These are phyloP conservation scores for Metschnikowia baotianmanensis DNA, from an alignment of 805 yeast genomes.

Conservation along the genomic window DNA sequence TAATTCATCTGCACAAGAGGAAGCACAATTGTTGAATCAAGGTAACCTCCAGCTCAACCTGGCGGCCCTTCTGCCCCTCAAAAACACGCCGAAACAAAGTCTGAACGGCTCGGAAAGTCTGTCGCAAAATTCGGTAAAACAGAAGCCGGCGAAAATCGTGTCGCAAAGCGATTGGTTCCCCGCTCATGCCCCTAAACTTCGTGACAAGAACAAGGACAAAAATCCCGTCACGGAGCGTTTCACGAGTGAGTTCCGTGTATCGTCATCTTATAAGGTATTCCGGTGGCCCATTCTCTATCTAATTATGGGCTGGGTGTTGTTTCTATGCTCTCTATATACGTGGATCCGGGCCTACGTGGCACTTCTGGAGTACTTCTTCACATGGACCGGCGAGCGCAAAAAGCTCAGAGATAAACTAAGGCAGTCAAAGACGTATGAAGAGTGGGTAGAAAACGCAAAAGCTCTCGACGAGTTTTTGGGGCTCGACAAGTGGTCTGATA, in stretches of 20 bases:
- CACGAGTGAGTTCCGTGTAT: slow-evolving; percentile 38
- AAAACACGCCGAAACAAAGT: slow-evolving; percentile 1
- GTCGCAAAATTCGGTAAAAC: neutral
- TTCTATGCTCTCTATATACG: slow-evolving; percentile 50
- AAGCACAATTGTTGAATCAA: slow-evolving; percentile 7
- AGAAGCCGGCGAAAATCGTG: slow-evolving; percentile 20
- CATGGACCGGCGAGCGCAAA: slow-evolving; percentile 60
- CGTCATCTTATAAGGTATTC: slow-evolving; percentile 39
- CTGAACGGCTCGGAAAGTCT: neutral
- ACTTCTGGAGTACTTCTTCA: slow-evolving; percentile 54
- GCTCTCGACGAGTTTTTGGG: slow-evolving; percentile 56
- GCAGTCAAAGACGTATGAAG: slow-evolving; percentile 48
- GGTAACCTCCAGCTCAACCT: slow-evolving; percentile 7
- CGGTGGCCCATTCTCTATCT: slow-evolving; percentile 64
- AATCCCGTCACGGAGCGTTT: slow-evolving; percentile 15
- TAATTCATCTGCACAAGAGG: slow-evolving; percentile 4
- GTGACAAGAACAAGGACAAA: slow-evolving; percentile 4
- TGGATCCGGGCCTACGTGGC: slow-evolving; percentile 59
- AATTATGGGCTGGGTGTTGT: slow-evolving; percentile 51
- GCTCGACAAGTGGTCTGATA: slow-evolving; percentile 61
- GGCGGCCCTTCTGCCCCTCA: slow-evolving; percentile 10
- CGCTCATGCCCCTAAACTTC: slow-evolving; percentile 13
- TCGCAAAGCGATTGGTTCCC: slow-evolving; percentile 32
- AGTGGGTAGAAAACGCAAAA: slow-evolving; percentile 62
- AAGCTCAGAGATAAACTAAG: slow-evolving; percentile 49